phyloP scores from a whole-genome alignment of 75 land plant genomes.

The Chamaecyparis obtusa region DNA sequence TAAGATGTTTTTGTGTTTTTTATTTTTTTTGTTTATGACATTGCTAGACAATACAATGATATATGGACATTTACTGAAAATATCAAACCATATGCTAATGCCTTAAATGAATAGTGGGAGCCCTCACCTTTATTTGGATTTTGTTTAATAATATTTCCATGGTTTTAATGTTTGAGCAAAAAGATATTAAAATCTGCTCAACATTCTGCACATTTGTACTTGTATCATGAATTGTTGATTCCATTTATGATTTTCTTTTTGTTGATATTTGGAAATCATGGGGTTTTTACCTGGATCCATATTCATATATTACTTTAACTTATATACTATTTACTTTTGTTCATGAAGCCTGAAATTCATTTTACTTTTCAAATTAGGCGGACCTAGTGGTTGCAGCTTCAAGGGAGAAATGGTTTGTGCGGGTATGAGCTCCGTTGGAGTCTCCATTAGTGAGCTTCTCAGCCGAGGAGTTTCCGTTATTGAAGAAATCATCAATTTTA shows the following conservation, averaged over 20 bases:
- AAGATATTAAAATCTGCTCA: not conserved
- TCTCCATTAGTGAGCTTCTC: conserved; percentile 33
- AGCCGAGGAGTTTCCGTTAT: conserved; percentile 19
- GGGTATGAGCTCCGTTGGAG: conserved; percentile 47
- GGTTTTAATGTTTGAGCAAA: not conserved
- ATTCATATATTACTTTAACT: not conserved
- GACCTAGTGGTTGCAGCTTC: conserved; percentile 11
- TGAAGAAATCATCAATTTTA: conserved; percentile 28
- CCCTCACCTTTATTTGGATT: not conserved
- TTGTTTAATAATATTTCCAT: not conserved
- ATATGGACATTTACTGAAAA: not conserved
- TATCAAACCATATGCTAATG: not conserved
- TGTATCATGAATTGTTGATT: not conserved
- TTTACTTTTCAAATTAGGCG: conserved; percentile 9
- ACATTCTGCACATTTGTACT: too few relatives aligned
- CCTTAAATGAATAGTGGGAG: not conserved
- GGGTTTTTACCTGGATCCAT: not conserved
- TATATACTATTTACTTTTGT: not conserved
- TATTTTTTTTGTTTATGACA: not conserved
- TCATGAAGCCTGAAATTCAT: not conserved
- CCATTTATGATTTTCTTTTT: not conserved
- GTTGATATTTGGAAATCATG: not conserved
- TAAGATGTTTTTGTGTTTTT: not conserved
- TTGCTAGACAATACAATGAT: not conserved
- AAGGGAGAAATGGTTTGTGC: conserved; percentile 15